Base-by-base conservation (phyloP, 495 filamentous ascomycete genomes). In the Aspergillus biplanus region DNA sequence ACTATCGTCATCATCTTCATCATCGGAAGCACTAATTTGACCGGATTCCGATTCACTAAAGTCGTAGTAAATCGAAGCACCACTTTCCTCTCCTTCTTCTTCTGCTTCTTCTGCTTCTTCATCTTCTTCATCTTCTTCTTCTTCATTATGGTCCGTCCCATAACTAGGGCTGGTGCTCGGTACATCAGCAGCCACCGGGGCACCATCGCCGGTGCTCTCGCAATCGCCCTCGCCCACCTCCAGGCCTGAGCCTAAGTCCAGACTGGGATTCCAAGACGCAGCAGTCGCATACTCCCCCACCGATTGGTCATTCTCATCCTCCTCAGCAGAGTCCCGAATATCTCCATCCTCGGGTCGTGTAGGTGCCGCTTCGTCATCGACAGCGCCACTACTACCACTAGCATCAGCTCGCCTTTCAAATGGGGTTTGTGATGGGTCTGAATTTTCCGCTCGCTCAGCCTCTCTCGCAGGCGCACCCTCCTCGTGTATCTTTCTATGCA, bases 61-160 rank as follows among this genome's bases (percentile, higher is more conserved):
- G 8, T 65, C 63, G 33, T 56, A 60, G 44, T 60, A 65, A 16
- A 60, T 42, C n/a, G 62, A 65, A 35, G 35, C 32, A 6, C 16
- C 33, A 21, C 37, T 59, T 33, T 47, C 56, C 4, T 2, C n/a
- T 15, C 8, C 11, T 13, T 55, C 47, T 27, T 9, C 16, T 32
- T 46, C 33, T 47, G 42, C 44, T 8, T 56, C 33, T 12, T 21
- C 33, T 56, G 33, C 9, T 4, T 32, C 46, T 52, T 27, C 3
- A n/a, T 64, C 57, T 5, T 62, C 42, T 58, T 47, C 33, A 6
- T 49, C 11, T 44, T 33, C 39, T 9, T 31, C 33, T 21, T 39
- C 44, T 21, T 42, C 33, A n/a, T 33, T 27, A 7, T n/a, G 11
- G 49, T 32, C 6, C 9, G 7, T 7, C 2, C 21, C 21, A 27